phyloP scores from a whole-genome alignment of 164 flowering plant genomes.

The Stephania yunnanensis region DNA sequence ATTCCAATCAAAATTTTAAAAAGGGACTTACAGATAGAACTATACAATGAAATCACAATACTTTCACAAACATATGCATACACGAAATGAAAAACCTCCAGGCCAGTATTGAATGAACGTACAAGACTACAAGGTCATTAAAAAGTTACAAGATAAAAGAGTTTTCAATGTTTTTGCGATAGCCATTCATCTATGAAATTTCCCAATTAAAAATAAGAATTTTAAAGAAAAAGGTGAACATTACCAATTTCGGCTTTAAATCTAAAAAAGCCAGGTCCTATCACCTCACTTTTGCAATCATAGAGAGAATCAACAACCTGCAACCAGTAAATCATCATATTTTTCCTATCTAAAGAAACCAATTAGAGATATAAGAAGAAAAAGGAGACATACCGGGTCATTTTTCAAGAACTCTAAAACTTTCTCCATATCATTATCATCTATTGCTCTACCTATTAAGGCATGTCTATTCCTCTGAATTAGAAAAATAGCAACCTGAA shows the following conservation, averaged over 20 bases:
- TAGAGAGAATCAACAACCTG: conserved; percentile 93
- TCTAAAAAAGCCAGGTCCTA: conserved; percentile 97
- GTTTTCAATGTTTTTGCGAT: neutral
- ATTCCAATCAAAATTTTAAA: too few species aligned
- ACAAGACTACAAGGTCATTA: conserved; percentile 1
- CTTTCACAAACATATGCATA: neutral
- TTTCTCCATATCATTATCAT: conserved; percentile 85
- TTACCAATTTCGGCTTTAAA: conserved; percentile 98
- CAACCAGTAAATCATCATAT: conserved; percentile 2
- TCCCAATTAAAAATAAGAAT: neutral
- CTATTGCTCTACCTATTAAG: conserved; percentile 97
- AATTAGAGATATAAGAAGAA: neutral
- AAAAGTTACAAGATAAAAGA: conserved; percentile 1
- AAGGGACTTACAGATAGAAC: neutral
- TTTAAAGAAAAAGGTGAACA: conserved; percentile 6
- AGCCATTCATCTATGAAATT: neutral
- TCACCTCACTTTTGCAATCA: conserved; percentile 99
- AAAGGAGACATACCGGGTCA: conserved; percentile 59
- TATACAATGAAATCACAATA: neutral
- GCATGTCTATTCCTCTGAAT: conserved; percentile 96
- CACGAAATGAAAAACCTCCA: neutral
- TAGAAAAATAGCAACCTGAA: conserved; percentile 95
- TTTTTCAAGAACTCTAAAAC: conserved; percentile 73
- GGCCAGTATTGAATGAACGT: neutral
- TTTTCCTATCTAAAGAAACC: conserved; percentile 4